Evolutionary conservation across 768 basidiomycete genomes (phyloP).

Genomic region (Leccinum boreale): DNA sequence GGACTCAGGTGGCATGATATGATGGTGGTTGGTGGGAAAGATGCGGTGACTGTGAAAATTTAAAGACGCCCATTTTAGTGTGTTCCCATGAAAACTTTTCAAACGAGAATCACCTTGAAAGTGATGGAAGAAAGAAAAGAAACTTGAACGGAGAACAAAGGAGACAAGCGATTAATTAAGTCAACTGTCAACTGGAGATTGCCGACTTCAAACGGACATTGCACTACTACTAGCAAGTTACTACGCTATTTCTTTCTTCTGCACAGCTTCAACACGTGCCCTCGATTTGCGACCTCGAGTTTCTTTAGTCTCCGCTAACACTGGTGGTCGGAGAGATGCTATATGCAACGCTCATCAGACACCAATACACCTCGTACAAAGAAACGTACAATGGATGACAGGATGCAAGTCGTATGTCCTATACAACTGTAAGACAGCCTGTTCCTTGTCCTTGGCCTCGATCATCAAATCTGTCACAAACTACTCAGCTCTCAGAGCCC

Average conservation of each 20-base stretch:
- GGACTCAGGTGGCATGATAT: slow-evolving; percentile 24
- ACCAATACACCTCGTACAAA: neutral
- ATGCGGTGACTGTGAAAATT: slow-evolving; percentile 11
- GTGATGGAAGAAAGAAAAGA: neutral
- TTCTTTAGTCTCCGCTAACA: slow-evolving; percentile 34
- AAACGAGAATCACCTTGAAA: slow-evolving; percentile 13
- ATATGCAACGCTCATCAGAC: slow-evolving; percentile 1
- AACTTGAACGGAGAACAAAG: neutral
- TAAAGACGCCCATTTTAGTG: slow-evolving; percentile 4
- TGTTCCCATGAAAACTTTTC: neutral
- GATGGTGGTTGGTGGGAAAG: slow-evolving; percentile 12
- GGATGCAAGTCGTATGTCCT: slow-evolving; percentile 70
- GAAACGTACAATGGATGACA: slow-evolving; percentile 52
- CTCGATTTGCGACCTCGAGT: slow-evolving; percentile 45
- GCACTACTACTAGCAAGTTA: no score
- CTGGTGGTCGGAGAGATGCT: slow-evolving; percentile 43
- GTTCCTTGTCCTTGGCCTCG: slow-evolving; percentile 92
- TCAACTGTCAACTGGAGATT: slow-evolving; percentile 5
- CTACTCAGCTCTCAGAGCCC: neutral
- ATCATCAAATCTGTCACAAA: slow-evolving; percentile 73
- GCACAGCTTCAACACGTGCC: neutral
- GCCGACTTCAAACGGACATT: slow-evolving; percentile 9
- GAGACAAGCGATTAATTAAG: neutral
- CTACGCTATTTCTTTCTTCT: neutral
- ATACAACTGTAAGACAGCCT: slow-evolving; percentile 85